phyloP scores from a whole-genome alignment of 2,329 filamentous ascomycete species.

The Metarhizium brunneum region DNA sequence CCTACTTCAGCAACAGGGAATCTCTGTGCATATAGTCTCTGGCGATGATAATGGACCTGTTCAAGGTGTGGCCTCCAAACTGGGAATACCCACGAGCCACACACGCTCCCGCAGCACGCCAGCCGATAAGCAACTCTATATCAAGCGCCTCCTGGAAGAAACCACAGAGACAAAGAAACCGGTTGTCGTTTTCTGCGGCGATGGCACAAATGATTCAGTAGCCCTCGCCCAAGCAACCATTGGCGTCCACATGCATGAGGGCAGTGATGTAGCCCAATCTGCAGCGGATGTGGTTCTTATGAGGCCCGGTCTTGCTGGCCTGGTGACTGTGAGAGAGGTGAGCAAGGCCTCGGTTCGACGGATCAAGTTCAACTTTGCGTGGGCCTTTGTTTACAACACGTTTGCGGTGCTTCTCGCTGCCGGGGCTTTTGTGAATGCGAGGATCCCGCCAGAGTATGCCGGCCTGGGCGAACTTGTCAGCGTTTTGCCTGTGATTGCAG shows the following conservation, averaged over 20 bases:
- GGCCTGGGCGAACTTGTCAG: conserved; percentile 67
- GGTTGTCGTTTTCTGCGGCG: conserved; percentile 60
- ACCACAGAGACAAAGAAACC: conserved; percentile 12
- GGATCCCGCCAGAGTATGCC: conserved; percentile 51
- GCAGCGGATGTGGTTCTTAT: conserved; percentile 64
- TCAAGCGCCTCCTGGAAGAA: conserved; percentile 25
- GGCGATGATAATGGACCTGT: conserved; percentile 47
- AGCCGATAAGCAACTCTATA: conserved; percentile 35
- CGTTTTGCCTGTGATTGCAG: conserved; percentile 57
- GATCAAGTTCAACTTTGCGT: conserved; percentile 60
- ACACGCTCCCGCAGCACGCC: conserved; percentile 34
- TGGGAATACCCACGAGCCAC: conserved; percentile 29
- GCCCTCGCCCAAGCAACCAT: conserved; percentile 63
- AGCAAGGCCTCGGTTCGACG: conserved; percentile 34
- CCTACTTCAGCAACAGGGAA: conserved; percentile 25
- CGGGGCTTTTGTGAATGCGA: conserved; percentile 49
- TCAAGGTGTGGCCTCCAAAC: conserved; percentile 23
- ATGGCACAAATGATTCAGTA: conserved; percentile 71
- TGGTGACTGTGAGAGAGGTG: conserved; percentile 50
- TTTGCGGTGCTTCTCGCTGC: conserved; percentile 58
- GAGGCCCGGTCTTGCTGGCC: conserved; percentile 41
- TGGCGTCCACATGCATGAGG: conserved; percentile 57
- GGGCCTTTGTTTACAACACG: conserved; percentile 62
- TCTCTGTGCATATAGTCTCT: conserved; percentile 39
- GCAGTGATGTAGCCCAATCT: conserved; percentile 54